phyloP scores from a whole-genome alignment of 306 rosid species.

The Ceratonia siliqua region DNA sequence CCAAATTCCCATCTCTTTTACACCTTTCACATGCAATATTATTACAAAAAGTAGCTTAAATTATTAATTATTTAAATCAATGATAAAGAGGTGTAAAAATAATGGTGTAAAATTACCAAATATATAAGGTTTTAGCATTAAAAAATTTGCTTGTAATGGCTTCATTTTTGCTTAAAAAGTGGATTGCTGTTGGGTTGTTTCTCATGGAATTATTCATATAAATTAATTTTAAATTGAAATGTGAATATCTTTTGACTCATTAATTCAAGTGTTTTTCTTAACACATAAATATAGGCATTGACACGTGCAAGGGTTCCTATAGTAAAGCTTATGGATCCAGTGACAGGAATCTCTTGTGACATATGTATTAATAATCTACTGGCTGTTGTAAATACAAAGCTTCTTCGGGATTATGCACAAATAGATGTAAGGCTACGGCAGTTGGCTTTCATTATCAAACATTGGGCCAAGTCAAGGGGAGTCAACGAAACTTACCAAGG shows the following conservation, averaged over 20 bases:
- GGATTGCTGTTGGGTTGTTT: neutral
- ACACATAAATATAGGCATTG: slow-evolving; percentile 74
- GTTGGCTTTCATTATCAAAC: slow-evolving; percentile 84
- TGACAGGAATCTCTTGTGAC: slow-evolving; percentile 89
- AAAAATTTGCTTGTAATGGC: neutral
- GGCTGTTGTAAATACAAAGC: slow-evolving; percentile 93
- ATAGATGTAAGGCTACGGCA: slow-evolving; percentile 79
- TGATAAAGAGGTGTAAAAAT: too few relatives aligned
- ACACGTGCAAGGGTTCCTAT: slow-evolving; percentile 98
- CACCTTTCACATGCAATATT: too few relatives aligned
- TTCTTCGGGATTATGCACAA: slow-evolving; percentile 80
- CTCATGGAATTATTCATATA: slow-evolving; percentile 16
- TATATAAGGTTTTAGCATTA: neutral
- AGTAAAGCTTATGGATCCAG: slow-evolving; percentile 95
- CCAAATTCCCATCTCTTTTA: too few relatives aligned
- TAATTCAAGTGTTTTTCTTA: slow-evolving; percentile 36
- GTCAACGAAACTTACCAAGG: slow-evolving; percentile 98
- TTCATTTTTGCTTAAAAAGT: neutral
- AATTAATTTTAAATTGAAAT: slow-evolving; percentile 10
- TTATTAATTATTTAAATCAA: too few relatives aligned
- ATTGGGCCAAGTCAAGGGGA: slow-evolving; percentile 99
- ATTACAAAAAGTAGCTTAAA: too few relatives aligned
- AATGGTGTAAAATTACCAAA: too few relatives aligned
- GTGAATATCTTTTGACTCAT: neutral
- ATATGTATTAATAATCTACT: slow-evolving; percentile 93